phyloP scores from a whole-genome alignment of 176 grass and related monocot species.

The Phragmites australis region DNA sequence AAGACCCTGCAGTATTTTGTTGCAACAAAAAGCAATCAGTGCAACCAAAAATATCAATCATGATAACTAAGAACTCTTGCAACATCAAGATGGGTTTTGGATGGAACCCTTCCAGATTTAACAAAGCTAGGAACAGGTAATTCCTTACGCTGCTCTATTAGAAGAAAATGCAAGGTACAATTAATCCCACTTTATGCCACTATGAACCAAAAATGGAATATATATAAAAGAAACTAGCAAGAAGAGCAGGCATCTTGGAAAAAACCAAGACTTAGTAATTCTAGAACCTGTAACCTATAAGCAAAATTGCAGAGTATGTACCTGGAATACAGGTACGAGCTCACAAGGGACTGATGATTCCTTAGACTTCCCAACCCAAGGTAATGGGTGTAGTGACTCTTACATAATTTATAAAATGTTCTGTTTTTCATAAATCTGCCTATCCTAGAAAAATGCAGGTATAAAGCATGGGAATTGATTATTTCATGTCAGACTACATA shows the following conservation, averaged over 20 bases:
- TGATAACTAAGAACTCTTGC: background rate
- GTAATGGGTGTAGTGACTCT: background rate
- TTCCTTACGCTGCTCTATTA: background rate
- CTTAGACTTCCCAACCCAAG: background rate
- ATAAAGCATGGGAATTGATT: background rate
- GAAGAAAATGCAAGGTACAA: slow-evolving; percentile 1
- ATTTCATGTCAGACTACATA: slow-evolving; percentile 8
- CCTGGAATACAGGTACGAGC: background rate
- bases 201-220: background rate
- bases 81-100: background rate
- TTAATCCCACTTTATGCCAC: background rate
- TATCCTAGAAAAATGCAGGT: background rate
- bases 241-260: slow-evolving; percentile 7
- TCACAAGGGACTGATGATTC: background rate
- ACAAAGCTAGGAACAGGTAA: slow-evolving; percentile 11
- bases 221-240: background rate
- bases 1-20: slow-evolving; percentile 66
- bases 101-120: background rate
- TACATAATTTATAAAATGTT: background rate
- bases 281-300: background rate
- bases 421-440: background rate
- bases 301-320: background rate
- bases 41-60: slow-evolving; percentile 29
- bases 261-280: background rate
- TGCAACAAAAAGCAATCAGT: slow-evolving; percentile 30